Evolutionary conservation across 2,329 filamentous ascomycete genomes (phyloP).

Genomic region (Phaeophleospora eucalypticola): DNA sequence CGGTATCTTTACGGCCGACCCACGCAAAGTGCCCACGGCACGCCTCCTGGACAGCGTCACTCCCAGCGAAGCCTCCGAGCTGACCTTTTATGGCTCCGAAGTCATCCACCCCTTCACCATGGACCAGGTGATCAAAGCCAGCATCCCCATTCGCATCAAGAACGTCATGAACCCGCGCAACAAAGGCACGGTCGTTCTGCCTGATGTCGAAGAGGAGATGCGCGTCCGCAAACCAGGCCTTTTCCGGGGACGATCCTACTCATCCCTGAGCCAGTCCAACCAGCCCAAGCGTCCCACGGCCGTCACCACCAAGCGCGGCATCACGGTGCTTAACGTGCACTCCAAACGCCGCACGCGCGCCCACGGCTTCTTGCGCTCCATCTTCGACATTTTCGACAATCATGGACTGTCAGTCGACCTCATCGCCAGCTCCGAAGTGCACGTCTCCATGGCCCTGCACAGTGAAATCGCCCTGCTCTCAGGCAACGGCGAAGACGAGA

Average conservation of each 20-base stretch:
- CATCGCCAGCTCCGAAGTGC: constrained; percentile 93
- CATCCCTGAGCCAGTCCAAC: constrained; percentile 34
- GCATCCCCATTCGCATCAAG: constrained; percentile 84
- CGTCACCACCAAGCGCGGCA: constrained; percentile 95
- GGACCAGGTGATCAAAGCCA: constrained; percentile 78
- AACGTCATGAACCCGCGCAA: constrained; percentile 84
- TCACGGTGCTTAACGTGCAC: constrained; percentile 95
- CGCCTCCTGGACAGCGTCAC: constrained; percentile 83
- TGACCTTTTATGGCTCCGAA: constrained; percentile 73
- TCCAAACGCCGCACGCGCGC: constrained; percentile 95
- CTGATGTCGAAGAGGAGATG: constrained; percentile 59
- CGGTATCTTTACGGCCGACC: constrained; percentile 84
- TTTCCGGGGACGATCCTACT: constrained; percentile 44
- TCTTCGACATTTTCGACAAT: constrained; percentile 86
- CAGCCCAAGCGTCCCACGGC: constrained; percentile 54
- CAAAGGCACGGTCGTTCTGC: constrained; percentile 75
- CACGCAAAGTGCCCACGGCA: constrained; percentile 88
- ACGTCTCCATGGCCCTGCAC: constrained; percentile 95
- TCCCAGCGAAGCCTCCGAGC: constrained; percentile 87
- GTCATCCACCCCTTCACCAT: constrained; percentile 99
- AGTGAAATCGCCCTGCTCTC: constrained; percentile 59
- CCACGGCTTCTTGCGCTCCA: constrained; percentile 90
- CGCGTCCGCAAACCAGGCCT: constrained; percentile 51
- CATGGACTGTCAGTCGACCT: constrained; percentile 88
- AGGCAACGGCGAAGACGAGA: constrained; percentile 44